These are phyloP conservation scores for Eucalyptus polyanthemos DNA, from an alignment of 345 rosid species.

Conservation along the genomic window DNA sequence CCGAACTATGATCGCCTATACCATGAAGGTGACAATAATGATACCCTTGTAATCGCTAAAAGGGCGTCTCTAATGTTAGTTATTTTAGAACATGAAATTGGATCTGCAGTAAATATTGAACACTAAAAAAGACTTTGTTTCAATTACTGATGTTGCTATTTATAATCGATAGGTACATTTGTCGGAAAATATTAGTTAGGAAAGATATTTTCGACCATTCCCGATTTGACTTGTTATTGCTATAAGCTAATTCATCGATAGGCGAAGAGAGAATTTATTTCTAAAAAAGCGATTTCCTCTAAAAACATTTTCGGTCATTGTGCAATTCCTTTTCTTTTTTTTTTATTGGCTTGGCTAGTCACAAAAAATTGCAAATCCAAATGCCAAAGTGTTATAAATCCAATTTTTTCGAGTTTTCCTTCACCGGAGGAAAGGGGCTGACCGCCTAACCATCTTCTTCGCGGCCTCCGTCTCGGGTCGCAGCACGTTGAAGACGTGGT, in stretches of 20 bases:
- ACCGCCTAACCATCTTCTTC: background rate
- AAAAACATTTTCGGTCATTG: background rate
- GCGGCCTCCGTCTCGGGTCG: background rate
- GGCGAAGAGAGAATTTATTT: background rate
- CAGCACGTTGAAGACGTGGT: background rate
- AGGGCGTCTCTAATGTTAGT: background rate
- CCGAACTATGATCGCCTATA: background rate
- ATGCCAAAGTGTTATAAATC: background rate
- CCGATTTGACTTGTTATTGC: background rate
- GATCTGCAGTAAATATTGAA: background rate
- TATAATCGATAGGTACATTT: background rate
- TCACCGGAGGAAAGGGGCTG: background rate
- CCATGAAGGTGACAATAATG: background rate
- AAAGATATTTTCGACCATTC: background rate
- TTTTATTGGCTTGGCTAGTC: background rate
- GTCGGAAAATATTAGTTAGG: background rate
- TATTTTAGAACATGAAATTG: background rate
- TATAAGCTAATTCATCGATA: background rate
- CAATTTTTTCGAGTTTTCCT: background rate
- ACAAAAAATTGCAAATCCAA: background rate
- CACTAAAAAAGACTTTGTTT: background rate
- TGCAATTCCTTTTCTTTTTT: background rate
- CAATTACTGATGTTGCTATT: background rate
- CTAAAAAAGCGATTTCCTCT: background rate
- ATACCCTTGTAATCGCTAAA: background rate